Evolutionary conservation across 305 asterid genomes (phyloP), one percentile per base, ranked within the genome.

Genomic region (Salvia sclarea): DNA sequence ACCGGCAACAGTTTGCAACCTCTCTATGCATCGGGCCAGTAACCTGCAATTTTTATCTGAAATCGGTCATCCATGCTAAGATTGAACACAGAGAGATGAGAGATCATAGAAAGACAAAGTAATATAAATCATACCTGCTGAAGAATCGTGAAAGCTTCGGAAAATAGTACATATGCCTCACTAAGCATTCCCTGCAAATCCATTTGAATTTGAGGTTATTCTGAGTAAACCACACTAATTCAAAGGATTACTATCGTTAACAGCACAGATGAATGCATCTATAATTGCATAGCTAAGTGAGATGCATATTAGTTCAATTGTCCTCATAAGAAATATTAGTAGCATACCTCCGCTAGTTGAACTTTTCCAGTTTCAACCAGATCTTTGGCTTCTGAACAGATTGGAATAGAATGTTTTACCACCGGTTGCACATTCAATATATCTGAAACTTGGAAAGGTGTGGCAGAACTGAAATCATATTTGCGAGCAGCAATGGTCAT

Each of bases 21-120:
- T 92, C 98, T 78, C 96, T 86, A 76, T 89, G 98, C 95, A 92
- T 86, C 50, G 98, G 96, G 83, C 98, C 96, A 62, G 98, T 92
- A 68, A 89, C 98, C 96, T 92, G 87, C 81, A 81, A 43, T 30
- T 24, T 41, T 37, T 41, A 20, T 47, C 49, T 38, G 24, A 50
- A 31, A 81, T 66, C 33, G 45, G 54, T 54, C 62, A 68, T 58
- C 13, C 14, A 24, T 25, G 25, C 49, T 35, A 64, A 18, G 54
- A 58, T 21, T 18, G 9, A 43, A 62, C 4, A 43, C 13, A 35
- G 64, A 68, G 66, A 77, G 71, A 61, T 30, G 64, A 68, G 66
- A 77, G 71, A 61, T 30, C 60, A 47, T 44, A 61, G 25, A 55
- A 45, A 35, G 66, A 59, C n/a, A 25, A 62, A 61, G 13, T 14